Conservation (phyloP, 208 protist species). For the Acanthamoeba polyphaga region DNA sequence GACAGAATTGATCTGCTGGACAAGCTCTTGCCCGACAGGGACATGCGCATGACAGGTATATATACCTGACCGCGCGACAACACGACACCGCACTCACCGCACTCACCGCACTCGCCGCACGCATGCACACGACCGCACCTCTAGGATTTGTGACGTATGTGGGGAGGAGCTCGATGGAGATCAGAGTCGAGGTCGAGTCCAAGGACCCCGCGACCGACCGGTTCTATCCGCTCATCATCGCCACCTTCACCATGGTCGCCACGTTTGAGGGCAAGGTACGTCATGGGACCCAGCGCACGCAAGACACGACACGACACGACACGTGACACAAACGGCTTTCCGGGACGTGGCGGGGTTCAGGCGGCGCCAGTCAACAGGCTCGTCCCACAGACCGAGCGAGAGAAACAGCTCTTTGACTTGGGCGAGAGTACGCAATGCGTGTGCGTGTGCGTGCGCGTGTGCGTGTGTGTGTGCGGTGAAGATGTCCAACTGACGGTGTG, state of each 20-base stretch:
- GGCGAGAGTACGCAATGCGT: constrained; percentile 7
- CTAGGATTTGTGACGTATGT: constrained; percentile 73
- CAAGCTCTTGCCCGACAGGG: constrained; percentile 65
- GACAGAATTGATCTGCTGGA: constrained; percentile 71
- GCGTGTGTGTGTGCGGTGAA: too few relatives aligned
- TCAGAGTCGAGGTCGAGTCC: constrained; percentile 64
- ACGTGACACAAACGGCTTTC: neutral
- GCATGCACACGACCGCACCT: too few relatives aligned
- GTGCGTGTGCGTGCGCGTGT: too few relatives aligned
- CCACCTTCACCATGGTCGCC: constrained; percentile 70
- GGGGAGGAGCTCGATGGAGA: constrained; percentile 68
- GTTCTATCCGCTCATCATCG: constrained; percentile 53
- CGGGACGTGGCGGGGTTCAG: neutral
- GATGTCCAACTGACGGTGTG: neutral
- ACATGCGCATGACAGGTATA: constrained; percentile 72
- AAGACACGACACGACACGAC: neutral
- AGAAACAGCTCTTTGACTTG: constrained; percentile 68
- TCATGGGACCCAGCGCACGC: neutral
- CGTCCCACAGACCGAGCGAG: constrained; percentile 42
- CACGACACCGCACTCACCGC: too few relatives aligned
- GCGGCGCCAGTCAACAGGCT: constrained; percentile 62
- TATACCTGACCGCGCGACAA: too few relatives aligned
- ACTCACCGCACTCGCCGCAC: too few relatives aligned
- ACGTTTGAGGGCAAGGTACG: constrained; percentile 60
- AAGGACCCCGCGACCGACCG: constrained; percentile 41